Percentiles rank a stretch among this genome's conserved stretches.
These are phyloP conservation scores for Amanita pallidorosea DNA, from an alignment of 768 basidiomycete genomes.

Conservation along the genomic window DNA sequence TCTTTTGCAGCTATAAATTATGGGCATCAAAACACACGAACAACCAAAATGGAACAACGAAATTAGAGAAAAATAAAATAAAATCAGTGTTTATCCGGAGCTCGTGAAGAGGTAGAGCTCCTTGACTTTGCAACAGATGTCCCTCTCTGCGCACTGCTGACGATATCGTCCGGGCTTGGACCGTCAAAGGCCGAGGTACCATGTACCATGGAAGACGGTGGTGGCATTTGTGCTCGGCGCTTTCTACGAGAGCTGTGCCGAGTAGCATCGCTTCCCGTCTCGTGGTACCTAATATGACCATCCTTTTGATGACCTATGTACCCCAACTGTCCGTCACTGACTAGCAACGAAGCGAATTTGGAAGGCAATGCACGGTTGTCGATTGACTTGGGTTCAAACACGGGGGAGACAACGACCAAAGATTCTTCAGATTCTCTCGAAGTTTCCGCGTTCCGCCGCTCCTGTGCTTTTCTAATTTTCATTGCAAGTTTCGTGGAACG, in stretches of 20 bases:
- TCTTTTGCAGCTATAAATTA: constrained; percentile 64
- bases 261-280: constrained; percentile 7
- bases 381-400: constrained; percentile 44
- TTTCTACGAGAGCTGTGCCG: constrained; percentile 12
- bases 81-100: constrained; percentile 14
- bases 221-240: constrained; percentile 14
- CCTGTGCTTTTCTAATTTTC: constrained; percentile 55
- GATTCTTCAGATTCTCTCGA: constrained; percentile 27
- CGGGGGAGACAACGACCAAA: constrained; percentile 31
- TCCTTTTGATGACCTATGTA: constrained; percentile 19
- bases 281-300: constrained; percentile 10
- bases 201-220: constrained; percentile 24
- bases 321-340: constrained; percentile 36
- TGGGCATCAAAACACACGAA: constrained; percentile 22
- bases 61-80: constrained; percentile 8
- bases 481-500: constrained; percentile 68
- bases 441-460: constrained; percentile 25
- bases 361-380: constrained; percentile 68
- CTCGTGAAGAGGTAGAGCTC: constrained; percentile 11
- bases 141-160: constrained; percentile 70
- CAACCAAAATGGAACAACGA: constrained; percentile 13
- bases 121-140: constrained; percentile 43
- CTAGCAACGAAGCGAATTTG: constrained; percentile 62
- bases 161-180: constrained; percentile 88
- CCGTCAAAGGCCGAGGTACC: constrained; percentile 59